Base-by-base conservation (phyloP, 2,329 filamentous ascomycete species). In the Cercospora citrullina region DNA sequence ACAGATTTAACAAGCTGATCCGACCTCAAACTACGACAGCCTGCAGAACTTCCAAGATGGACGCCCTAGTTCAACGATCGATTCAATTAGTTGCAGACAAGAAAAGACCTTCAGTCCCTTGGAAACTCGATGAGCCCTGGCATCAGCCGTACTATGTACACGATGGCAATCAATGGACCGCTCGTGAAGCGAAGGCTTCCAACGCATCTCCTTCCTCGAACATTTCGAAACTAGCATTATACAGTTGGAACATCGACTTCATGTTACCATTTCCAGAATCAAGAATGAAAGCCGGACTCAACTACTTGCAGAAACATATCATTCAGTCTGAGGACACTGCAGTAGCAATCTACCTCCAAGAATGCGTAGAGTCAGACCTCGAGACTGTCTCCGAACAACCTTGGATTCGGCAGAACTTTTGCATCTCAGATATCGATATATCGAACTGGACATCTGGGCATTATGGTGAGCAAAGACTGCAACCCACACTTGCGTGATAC, bases 221-320 rank as follows among this genome's bases (percentile, higher is more conserved):
- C 12, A 36, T 68, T 10, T 58, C 60, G 16, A 70, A 66, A 14
- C 71, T 81, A 67, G 73, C 75, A 3, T 69, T 84, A 6, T 76
- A 82, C 58, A 81, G 80, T 59, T 85, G 82, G 82, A 85, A 85
- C 72, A 84, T 85, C 69, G 82, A 85, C 72, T 80, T 83, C 69
- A 79, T 81, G 68, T 71, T 79, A 8, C 77, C 77, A 0, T 80
- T 75, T 55, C 72, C 75, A 1, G 67, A 77, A 23, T 74, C 80
- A 23, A 79, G 83, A 21, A 84, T 84, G 81, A 64, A 65, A 1
- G 77, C 77, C 4, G 83, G 81, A 1, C 70, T 84, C 3, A 60
- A 72, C 5, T 75, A 84, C 71, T 77, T 84, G 30, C 64, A 79
- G 14, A 12, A 55, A 5, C 60, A 42, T 26, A n/a, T 33, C 18